Conservation (phyloP, 805 yeast genomes). For the Candida parachauliodes region DNA sequence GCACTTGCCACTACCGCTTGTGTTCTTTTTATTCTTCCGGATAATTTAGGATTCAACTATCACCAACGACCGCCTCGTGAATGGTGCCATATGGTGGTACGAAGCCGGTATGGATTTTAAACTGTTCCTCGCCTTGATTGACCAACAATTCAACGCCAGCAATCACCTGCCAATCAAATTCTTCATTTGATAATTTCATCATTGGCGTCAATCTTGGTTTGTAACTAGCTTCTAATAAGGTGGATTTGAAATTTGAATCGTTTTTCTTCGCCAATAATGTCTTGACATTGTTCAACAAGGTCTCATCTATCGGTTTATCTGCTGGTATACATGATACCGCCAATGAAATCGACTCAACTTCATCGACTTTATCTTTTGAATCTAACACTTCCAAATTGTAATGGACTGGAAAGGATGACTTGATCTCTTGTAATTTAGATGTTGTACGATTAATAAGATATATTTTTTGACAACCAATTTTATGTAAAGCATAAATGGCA, state of each 20-base stretch:
- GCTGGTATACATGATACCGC: constrained; percentile 84
- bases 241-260: constrained; percentile 42
- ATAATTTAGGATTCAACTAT: too few relatives aligned
- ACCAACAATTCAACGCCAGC: constrained; percentile 92
- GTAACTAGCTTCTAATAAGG: constrained; percentile 88
- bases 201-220: constrained; percentile 85
- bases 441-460: constrained; percentile 79
- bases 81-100: constrained; percentile 61
- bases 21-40: too few relatives aligned
- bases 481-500: constrained; percentile 79
- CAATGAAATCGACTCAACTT: constrained; percentile 49
- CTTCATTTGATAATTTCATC: constrained; percentile 68
- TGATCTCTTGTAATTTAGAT: constrained; percentile 58
- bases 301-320: constrained; percentile 60
- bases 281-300: constrained; percentile 47
- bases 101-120: constrained; percentile 68
- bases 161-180: constrained; percentile 72
- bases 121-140: constrained; percentile 90
- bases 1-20: too few relatives aligned
- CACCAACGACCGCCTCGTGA: constrained; percentile 53
- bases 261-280: constrained; percentile 38
- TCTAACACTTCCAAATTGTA: constrained; percentile 60
- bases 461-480: constrained; percentile 73
- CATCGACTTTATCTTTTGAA: constrained; percentile 41
- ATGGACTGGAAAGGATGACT: constrained; percentile 54